A percentile compares a stretch with the other conserved stretches of the same genome.
Evolutionary conservation across 148 eudicot genomes (phyloP).

Genomic region (Silene latifolia): DNA sequence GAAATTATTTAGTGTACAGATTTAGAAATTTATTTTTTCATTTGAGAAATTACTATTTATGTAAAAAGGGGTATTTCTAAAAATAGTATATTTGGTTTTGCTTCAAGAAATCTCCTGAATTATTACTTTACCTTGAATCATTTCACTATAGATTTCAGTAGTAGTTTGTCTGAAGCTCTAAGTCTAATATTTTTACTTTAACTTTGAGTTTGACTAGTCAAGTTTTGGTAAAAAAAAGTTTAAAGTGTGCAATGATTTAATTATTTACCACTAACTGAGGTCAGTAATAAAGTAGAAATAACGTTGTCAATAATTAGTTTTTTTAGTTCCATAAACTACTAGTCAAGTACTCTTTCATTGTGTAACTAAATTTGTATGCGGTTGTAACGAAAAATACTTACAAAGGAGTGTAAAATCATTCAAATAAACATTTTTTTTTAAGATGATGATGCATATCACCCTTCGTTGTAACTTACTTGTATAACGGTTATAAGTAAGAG

Average conservation of each 20-base stretch:
- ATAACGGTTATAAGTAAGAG: too few relatives aligned
- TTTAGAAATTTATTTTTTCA: slow-evolving; percentile 10
- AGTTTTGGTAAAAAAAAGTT: neutral
- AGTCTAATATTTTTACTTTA: slow-evolving; percentile 10
- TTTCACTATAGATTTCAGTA: neutral
- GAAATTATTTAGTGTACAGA: neutral
- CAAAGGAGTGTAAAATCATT: too few relatives aligned
- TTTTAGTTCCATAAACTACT: neutral
- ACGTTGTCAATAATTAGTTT: slow-evolving; percentile 14
- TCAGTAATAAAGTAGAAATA: slow-evolving; percentile 14
- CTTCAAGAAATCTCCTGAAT: slow-evolving; percentile 29
- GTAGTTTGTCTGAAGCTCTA: slow-evolving; percentile 14
- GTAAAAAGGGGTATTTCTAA: slow-evolving; percentile 21
- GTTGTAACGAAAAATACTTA: too few relatives aligned
- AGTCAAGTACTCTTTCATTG: too few relatives aligned
- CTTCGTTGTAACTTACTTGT: too few relatives aligned
- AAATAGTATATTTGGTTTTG: slow-evolving; percentile 7
- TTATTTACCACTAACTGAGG: neutral
- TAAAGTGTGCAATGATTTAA: slow-evolving; percentile 2
- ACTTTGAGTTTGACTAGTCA: slow-evolving; percentile 18
- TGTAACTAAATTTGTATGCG: too few relatives aligned
- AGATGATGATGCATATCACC: too few relatives aligned
- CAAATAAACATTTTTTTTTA: too few relatives aligned
- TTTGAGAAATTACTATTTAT: slow-evolving; percentile 17
- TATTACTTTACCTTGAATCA: neutral